Base-by-base conservation (phyloP, 2,329 filamentous ascomycete genomes). In the Leptographium flavum region DNA sequence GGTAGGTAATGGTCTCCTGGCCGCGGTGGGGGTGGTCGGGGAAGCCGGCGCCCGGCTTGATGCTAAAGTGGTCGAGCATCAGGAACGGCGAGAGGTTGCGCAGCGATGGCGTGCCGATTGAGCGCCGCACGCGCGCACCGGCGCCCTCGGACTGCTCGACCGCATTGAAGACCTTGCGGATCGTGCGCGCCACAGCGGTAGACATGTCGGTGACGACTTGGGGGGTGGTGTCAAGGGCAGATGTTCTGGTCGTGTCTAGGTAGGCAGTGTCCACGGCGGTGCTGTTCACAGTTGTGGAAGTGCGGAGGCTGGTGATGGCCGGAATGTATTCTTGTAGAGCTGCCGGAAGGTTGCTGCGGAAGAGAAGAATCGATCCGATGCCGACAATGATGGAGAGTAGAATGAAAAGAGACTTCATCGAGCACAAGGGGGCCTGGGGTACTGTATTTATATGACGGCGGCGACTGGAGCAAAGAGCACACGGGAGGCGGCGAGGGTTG, bases 11-110 rank as follows among this genome's bases (percentile, higher is more conserved):
- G 15, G 74, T 75, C 54, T 94, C 86, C 62, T 94, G 87, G 33
- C 88, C 87, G 33, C 87, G 74, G 58, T 79, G 73, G n/a, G 75
- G 73, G 56, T 95, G 88, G 59, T 95, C 88, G 1, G 88, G 87
- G 60, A 95, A 95, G 0, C 88, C 88, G 10, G 87, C 83, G 47
- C 84, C 86, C 2, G 81, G 79, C 44, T 76, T 74, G 55, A 92
- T 77, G 45, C 71, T 76, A 68, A 95, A 95, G 67, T 95, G 85
- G 60, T 96, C 90, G 39, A 95, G 83, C 87, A 96, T 94, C 38
- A 95, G 72, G 65, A 96, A 95, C 0, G 90, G 92, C 14, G 81
- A 85, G 62, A 96, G 82, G 68, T 94, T 87, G 57, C 81, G 79
- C 21, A 96, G 72, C 53, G 83, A 73, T 5, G 83, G 73, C 1